phyloP scores from a whole-genome alignment of 345 rosid species.

The Camelina hispida region DNA sequence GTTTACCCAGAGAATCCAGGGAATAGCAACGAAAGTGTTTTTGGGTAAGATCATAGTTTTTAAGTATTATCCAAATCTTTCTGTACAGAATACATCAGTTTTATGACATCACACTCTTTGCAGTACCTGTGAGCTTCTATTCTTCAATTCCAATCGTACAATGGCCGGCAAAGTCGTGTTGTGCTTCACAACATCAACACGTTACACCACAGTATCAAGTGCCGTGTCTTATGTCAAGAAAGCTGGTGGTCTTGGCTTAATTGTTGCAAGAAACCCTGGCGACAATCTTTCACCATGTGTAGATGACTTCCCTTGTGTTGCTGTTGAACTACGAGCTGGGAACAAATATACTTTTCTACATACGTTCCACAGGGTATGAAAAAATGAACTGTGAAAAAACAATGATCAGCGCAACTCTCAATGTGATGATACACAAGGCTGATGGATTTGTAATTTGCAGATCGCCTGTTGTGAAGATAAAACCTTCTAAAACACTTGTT shows the following conservation, averaged over 20 bases:
- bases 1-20: slow-evolving; percentile 49
- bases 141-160: slow-evolving; percentile 27
- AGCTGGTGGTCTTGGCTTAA: slow-evolving; percentile 54
- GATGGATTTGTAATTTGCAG: slow-evolving; percentile 6
- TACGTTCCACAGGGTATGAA: slow-evolving; percentile 46
- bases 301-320: slow-evolving; percentile 49
- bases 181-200: slow-evolving; percentile 41
- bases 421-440: background rate
- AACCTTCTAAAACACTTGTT: slow-evolving; percentile 23
- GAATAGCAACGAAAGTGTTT: slow-evolving; percentile 32
- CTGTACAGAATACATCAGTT: background rate
- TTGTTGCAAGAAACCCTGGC: slow-evolving; percentile 44
- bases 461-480: slow-evolving; percentile 35
- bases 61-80: background rate
- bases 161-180: slow-evolving; percentile 40
- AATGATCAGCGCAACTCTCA: background rate
- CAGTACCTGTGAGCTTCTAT: slow-evolving; percentile 35
- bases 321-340: slow-evolving; percentile 50
- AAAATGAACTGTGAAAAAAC: background rate
- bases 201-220: slow-evolving; percentile 13
- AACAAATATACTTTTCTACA: slow-evolving; percentile 45
- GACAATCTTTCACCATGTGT: slow-evolving; percentile 33
- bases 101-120: background rate
- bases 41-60: slow-evolving; percentile 13
- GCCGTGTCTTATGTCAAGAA: slow-evolving; percentile 43